Evolutionary conservation across 768 basidiomycete genomes (phyloP), one percentile per base, ranked within the genome.

Genomic region (Tulasnella sp.): DNA sequence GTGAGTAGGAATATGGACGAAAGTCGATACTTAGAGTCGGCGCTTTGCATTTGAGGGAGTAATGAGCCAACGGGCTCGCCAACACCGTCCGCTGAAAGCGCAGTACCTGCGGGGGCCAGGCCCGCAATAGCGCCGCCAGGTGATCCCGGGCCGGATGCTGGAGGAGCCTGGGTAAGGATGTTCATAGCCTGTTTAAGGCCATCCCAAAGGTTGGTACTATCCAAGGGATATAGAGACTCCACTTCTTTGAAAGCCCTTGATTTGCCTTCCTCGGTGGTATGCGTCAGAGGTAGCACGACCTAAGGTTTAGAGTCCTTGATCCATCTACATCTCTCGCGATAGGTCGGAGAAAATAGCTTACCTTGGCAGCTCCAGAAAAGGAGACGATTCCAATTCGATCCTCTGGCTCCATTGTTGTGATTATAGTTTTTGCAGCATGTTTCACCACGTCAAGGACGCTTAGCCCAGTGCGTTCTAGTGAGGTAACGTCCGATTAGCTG

Each of bases 1-100:
- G 81, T 81, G 56, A 81, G 76, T 9, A 80, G 71, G 72, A 81
- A 81, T 14, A 81, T 74, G 18, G 81, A 78, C 18, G 80, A 73
- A 27, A 81, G n/a, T 39, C 81, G 81, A 31, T 81, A 24, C 21
- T 16, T 48, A 6, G 12, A 5, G 48, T 16, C 7, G 48, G 24
- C 19, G 75, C 0, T 52, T 19, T 52, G 21, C 16, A n/a, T 46
- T 27, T 1, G 21, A 27, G 75, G 7, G 10, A 10, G 75, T 9
- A 14, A 27, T 52, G 39, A 56, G 39, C 5, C 12, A 3, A 16
- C 24, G 21, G 58, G 18, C 48, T 19, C 7, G 21, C 21, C 1
- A 19, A 1, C 16, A 48, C 1, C 7, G 12, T 19, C 48, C 1
- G 18, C 16, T 48, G 21, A 16, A 24, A 48, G 18, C 7, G 48